Evolutionary conservation across 2,329 filamentous ascomycete genomes (phyloP), one percentile per base, ranked within the genome.

Genomic region (Aurifilum marmelostoma): DNA sequence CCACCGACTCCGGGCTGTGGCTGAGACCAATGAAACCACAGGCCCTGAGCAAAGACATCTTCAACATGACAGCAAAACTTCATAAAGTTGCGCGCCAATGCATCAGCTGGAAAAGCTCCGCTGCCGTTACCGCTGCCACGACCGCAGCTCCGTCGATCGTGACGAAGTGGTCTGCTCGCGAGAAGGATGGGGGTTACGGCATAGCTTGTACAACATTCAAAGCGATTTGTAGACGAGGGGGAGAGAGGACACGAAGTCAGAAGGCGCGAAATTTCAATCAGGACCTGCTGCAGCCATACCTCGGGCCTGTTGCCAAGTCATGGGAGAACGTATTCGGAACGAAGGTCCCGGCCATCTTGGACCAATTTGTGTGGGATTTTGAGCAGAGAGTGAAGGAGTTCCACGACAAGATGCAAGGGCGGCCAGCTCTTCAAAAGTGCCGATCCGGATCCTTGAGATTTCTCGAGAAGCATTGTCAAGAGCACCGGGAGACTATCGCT

Each of bases 261-360:
- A 39, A 29, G 11, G 61, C 69, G 8, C 43, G 60, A 2, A 21
- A 71, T 52, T 71, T 71, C 63, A 71, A 71, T 37, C 59, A 62
- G 3, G 69, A 66, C n/a, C 56, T 69, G 4, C 21, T 71, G 18
- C 59, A 69, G 39, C 66, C 66, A 32, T 71, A 66, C 50, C 47
- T 68, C 29, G 3, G 14, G 9, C 63, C 65, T 34, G 39, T 71
- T 24, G 21, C 32, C 3, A 50, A 21, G 52, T 2, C 16, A 2
- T 70, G 69, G 69, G 69, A 70, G 18, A 29, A 32, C 1, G 12
- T 43, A 1, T 70, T 70, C 9, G 32, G 32, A 11, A 29, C 32
- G n/a, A 50, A 18, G 8, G 63, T 70, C 3, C 69, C 69, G 0
- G 5, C 1, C 0, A 14, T n/a, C 1, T 50, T 70, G 2, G 62